Conservation (phyloP, 139 green algal species). For the Chlorella ohadii region DNA sequence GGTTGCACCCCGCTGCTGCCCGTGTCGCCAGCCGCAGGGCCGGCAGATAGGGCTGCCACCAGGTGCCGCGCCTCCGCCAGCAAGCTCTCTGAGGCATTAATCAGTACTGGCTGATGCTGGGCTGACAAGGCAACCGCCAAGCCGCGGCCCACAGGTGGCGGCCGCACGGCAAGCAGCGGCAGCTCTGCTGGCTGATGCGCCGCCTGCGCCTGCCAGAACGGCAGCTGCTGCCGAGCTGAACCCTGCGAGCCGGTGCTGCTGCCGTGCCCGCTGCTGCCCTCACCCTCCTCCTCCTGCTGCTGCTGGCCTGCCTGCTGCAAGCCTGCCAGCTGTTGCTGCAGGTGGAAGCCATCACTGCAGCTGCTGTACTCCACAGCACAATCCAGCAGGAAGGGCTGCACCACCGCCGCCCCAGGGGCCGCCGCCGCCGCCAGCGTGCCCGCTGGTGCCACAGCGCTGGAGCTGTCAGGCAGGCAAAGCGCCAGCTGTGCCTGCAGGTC, state of each 20-base stretch:
- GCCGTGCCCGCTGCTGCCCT: no score
- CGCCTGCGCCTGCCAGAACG: conserved; percentile 7
- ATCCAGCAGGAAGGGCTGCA: conserved; percentile 31
- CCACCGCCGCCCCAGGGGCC: background rate
- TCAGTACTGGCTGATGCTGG: conserved; percentile 11
- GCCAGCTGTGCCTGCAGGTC: conserved; percentile 6
- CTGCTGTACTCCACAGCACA: conserved; percentile 6
- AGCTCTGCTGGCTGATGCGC: conserved; percentile 22
- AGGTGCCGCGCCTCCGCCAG: conserved; percentile 13
- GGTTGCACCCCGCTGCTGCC: no score
- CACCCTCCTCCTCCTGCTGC: background rate
- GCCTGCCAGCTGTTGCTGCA: background rate
- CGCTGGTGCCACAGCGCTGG: background rate
- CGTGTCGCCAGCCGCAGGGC: no score
- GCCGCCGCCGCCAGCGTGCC: background rate
- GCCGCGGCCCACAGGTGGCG: background rate
- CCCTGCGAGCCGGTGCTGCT: background rate
- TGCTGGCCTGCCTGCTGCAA: background rate
- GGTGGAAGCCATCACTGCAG: background rate
- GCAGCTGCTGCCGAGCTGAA: background rate
- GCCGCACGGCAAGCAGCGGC: conserved; percentile 19
- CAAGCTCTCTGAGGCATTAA: conserved; percentile 18
- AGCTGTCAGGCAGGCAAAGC: conserved; percentile 26
- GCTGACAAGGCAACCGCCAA: background rate
- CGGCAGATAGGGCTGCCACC: background rate